Percentiles rank a stretch among this genome's conserved stretches.
Conservation (phyloP, 2,329 filamentous ascomycete genomes). For the Penicillium occitanis region DNA sequence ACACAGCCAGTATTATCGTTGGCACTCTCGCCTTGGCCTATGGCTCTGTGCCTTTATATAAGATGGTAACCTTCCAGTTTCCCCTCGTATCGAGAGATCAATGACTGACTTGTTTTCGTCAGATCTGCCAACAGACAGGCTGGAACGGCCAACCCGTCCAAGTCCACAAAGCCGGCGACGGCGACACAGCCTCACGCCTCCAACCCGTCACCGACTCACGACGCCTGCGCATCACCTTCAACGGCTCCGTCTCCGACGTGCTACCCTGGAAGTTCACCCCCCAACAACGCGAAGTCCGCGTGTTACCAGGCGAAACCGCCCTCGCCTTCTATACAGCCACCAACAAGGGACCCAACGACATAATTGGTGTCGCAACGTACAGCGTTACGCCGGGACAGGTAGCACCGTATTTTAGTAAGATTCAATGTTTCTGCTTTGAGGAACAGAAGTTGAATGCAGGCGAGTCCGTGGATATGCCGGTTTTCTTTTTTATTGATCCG, state of each 20-base stretch:
- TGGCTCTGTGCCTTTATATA: conserved; percentile 66
- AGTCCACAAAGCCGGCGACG: conserved; percentile 66
- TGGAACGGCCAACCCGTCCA: conserved; percentile 93
- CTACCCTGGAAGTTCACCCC: conserved; percentile 97
- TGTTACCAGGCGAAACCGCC: conserved; percentile 93
- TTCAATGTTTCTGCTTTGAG: conserved; percentile 99
- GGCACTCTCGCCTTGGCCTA: conserved; percentile 64
- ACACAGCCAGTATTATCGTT: conserved; percentile 62
- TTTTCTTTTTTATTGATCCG: conserved; percentile 98
- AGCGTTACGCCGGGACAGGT: conserved; percentile 95
- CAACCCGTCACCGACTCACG: conserved; percentile 76
- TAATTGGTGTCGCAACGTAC: conserved; percentile 97
- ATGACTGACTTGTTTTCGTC: neutral
- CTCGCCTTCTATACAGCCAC: conserved; percentile 97
- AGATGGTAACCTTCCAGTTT: conserved; percentile 53
- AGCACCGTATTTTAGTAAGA: conserved; percentile 98
- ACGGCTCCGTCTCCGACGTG: conserved; percentile 89
- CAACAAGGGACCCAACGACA: conserved; percentile 85
- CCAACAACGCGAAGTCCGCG: conserved; percentile 93
- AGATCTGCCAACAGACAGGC: conserved; percentile 58
- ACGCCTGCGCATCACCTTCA: conserved; percentile 93
- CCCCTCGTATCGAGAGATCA: neutral
- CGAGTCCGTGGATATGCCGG: conserved; percentile 98
- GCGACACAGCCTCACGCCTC: conserved; percentile 73
- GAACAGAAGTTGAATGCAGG: conserved; percentile 91